Evolutionary conservation across 345 rosid species (phyloP).

Genomic region (Camelina neglecta): DNA sequence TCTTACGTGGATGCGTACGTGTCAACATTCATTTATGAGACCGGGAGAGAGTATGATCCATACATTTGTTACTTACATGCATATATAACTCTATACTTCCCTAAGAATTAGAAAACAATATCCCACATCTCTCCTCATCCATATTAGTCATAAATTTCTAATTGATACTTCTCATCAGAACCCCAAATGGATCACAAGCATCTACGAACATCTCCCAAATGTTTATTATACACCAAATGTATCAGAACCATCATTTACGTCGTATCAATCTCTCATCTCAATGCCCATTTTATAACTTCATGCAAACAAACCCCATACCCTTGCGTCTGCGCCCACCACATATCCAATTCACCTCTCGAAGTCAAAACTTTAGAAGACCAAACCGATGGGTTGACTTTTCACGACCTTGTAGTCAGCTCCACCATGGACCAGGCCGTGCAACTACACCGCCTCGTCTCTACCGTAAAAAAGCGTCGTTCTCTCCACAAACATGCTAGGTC

Average conservation of each 20-base stretch:
- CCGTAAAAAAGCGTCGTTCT: conserved; percentile 47
- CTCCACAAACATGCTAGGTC: conserved; percentile 50
- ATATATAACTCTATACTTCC: conserved; percentile 21
- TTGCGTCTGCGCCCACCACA: conserved; percentile 53
- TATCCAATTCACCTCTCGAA: conserved; percentile 37
- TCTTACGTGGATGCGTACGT: conserved; percentile 38
- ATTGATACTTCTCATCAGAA: conserved; percentile 12
- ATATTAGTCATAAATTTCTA: neutral
- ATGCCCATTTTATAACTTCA: conserved; percentile 47
- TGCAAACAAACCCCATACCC: conserved; percentile 70
- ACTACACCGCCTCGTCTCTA: conserved; percentile 55
- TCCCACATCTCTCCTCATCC: conserved; percentile 10
- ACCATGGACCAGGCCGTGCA: conserved; percentile 59
- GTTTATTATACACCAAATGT: conserved; percentile 3
- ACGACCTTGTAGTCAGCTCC: conserved; percentile 52
- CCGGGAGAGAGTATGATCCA: conserved; percentile 8
- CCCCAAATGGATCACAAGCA: conserved; percentile 36
- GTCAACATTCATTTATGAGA: conserved; percentile 31
- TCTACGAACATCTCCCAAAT: conserved; percentile 15
- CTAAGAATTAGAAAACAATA: neutral
- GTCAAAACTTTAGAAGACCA: conserved; percentile 35
- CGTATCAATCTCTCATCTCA: conserved; percentile 35
- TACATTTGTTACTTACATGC: neutral
- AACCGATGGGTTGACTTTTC: conserved; percentile 46
- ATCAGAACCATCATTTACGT: conserved; percentile 26